A percentile compares a stretch with the other conserved stretches of the same genome.
These are phyloP conservation scores for Candida pseudoviswanathii DNA, from an alignment of 1,139 yeast species.

Conservation along the genomic window DNA sequence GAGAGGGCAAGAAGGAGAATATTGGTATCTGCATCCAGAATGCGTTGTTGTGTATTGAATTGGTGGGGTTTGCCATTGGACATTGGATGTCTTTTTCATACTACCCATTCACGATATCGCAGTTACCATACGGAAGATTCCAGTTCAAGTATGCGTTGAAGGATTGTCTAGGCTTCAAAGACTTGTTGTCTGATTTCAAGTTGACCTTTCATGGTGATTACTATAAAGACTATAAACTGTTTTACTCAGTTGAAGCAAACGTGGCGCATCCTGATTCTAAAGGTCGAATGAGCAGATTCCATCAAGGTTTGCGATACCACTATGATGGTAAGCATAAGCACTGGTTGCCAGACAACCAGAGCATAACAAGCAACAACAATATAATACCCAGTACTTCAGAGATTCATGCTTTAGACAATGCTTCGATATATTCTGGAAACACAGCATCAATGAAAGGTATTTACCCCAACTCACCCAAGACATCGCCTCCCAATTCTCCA, in stretches of 20 bases:
- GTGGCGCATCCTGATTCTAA: constrained; percentile 69
- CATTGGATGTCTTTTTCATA: constrained; percentile 88
- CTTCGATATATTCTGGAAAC: constrained; percentile 35
- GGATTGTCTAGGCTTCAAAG: constrained; percentile 78
- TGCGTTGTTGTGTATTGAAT: constrained; percentile 78
- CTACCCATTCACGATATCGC: constrained; percentile 63
- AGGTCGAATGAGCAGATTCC: constrained; percentile 70
- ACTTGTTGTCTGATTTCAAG: constrained; percentile 75
- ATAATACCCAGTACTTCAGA: constrained; percentile 31
- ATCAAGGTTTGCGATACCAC: constrained; percentile 81
- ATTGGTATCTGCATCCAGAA: constrained; percentile 69
- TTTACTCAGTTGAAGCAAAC: constrained; percentile 76
- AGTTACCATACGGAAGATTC: constrained; percentile 69
- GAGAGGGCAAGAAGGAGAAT: constrained; percentile 38
- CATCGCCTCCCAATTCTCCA: constrained; percentile 27
- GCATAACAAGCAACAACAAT: constrained; percentile 12
- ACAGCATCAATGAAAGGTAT: constrained; percentile 37
- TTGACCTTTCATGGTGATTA: constrained; percentile 71
- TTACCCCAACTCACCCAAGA: constrained; percentile 31
- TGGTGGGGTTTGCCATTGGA: constrained; percentile 82
- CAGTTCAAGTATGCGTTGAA: constrained; percentile 61
- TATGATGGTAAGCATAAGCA: constrained; percentile 79
- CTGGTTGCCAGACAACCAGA: constrained; percentile 63
- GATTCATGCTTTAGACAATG: constrained; percentile 28
- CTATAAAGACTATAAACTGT: constrained; percentile 75